Percentiles rank a stretch among this genome's conserved stretches.
Conservation (phyloP, 805 yeast genomes). For the Zygotorulaspora florentina region DNA sequence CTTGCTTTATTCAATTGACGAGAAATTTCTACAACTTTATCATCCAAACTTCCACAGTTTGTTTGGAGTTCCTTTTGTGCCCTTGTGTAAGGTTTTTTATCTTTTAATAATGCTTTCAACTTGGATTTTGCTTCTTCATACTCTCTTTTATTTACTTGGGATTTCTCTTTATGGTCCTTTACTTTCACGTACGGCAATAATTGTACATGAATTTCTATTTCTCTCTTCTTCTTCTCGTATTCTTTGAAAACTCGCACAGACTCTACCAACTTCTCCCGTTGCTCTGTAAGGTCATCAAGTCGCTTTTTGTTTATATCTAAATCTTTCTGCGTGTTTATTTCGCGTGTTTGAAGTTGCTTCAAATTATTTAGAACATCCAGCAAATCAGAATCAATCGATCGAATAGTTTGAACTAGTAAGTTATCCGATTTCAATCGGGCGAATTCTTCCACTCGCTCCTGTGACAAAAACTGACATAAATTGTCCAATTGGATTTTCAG, state of each 20-base stretch:
- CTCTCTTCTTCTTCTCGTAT: slow-evolving; percentile 43
- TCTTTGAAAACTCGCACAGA: slow-evolving; percentile 48
- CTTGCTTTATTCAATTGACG: slow-evolving; percentile 30
- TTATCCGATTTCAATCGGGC: slow-evolving; percentile 76
- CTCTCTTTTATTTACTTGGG: slow-evolving; percentile 27
- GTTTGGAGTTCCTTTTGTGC: slow-evolving; percentile 32
- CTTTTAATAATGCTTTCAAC: slow-evolving; percentile 23
- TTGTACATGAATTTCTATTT: slow-evolving; percentile 46
- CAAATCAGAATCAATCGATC: slow-evolving; percentile 68
- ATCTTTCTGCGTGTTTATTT: slow-evolving; percentile 39
- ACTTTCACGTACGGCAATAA: slow-evolving; percentile 47
- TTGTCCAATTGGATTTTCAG: slow-evolving; percentile 84
- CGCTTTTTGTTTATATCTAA: slow-evolving; percentile 29
- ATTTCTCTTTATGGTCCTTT: slow-evolving; percentile 37
- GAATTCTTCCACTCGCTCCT: slow-evolving; percentile 90
- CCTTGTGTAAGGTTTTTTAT: slow-evolving; percentile 26
- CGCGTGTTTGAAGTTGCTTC: slow-evolving; percentile 45
- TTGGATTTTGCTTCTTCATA: slow-evolving; percentile 29
- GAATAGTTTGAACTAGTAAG: slow-evolving; percentile 69
- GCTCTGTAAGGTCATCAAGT: slow-evolving; percentile 34
- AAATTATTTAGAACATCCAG: slow-evolving; percentile 53
- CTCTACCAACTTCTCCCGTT: slow-evolving; percentile 40
- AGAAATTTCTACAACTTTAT: slow-evolving; percentile 38
- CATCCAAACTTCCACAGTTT: slow-evolving; percentile 26
- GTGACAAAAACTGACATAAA: slow-evolving; percentile 91